These are phyloP conservation scores for Ceratocystiopsis brevicomis DNA, from an alignment of 2,329 filamentous ascomycete genomes.

Conservation along the genomic window DNA sequence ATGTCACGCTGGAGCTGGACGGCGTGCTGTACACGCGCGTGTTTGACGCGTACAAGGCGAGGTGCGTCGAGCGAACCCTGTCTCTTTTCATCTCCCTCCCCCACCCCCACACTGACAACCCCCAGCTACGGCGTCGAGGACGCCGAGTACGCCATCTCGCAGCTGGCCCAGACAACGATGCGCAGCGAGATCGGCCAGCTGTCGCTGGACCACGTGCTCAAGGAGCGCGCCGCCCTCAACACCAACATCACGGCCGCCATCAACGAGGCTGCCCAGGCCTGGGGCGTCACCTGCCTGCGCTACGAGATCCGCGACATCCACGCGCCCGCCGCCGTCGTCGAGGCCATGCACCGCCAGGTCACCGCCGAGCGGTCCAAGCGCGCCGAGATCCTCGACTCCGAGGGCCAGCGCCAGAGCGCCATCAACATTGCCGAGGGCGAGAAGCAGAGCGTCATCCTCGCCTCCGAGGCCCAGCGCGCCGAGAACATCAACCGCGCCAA, in stretches of 20 bases:
- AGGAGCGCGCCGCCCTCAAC: conserved; percentile 90
- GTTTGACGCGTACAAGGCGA: conserved; percentile 95
- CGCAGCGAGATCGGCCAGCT: conserved; percentile 94
- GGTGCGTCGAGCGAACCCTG: conserved; percentile 30
- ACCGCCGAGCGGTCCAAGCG: conserved; percentile 94
- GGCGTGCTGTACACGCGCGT: conserved; percentile 90
- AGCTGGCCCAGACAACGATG: conserved; percentile 97
- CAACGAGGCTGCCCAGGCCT: conserved; percentile 91
- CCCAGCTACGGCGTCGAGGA: conserved; percentile 89
- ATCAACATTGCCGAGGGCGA: conserved; percentile 98
- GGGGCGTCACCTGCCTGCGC: conserved; percentile 87
- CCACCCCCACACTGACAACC: not conserved
- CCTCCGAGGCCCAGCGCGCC: conserved; percentile 73
- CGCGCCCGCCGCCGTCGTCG: conserved; percentile 78
- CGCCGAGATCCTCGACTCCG: conserved; percentile 90
- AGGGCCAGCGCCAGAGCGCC: conserved; percentile 88
- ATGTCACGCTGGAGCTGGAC: conserved; percentile 90
- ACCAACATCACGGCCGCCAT: conserved; percentile 97
- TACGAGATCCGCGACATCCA: conserved; percentile 99
- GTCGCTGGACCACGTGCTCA: conserved; percentile 89
- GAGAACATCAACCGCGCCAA: conserved; percentile 86
- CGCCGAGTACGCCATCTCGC: conserved; percentile 94
- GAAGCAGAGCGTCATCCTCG: conserved; percentile 93
- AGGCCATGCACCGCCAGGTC: conserved; percentile 96
- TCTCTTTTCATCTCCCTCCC: not conserved